phyloP scores from a whole-genome alignment of 257 asterid species.

The Coffea canephora region DNA sequence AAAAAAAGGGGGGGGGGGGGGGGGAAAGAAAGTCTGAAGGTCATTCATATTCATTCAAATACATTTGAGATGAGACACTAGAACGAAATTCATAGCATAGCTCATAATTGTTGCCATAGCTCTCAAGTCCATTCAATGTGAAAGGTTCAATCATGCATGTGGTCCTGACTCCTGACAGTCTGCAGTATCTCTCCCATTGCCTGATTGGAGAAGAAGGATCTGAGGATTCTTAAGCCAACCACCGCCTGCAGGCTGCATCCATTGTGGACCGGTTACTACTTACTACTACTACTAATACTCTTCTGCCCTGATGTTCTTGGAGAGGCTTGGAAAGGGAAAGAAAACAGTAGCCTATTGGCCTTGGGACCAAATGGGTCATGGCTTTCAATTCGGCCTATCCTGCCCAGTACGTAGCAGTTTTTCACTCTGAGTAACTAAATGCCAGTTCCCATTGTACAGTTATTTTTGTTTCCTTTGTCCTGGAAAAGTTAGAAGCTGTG shows the following conservation, averaged over 20 bases:
- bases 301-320: not conserved
- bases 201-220: not conserved
- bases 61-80: not conserved
- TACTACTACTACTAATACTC: no score
- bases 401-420: not conserved
- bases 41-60: not conserved
- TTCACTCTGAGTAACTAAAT: not conserved
- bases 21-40: no score
- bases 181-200: not conserved
- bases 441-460: not conserved
- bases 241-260: not conserved
- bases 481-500: not conserved
- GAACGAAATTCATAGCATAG: not conserved
- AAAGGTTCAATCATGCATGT: constrained; percentile 9
- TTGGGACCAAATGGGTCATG: not conserved
- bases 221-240: not conserved
- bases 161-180: constrained; percentile 4
- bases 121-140: not conserved
- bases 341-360: no score
- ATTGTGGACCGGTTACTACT: not conserved
- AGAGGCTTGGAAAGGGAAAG: not conserved
- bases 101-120: not conserved
- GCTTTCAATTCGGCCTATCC: not conserved
- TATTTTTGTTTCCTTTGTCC: no score
- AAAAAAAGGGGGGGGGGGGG: not conserved